Evolutionary conservation across 768 basidiomycete species (phyloP).

Genomic region (Suillus spraguei): DNA sequence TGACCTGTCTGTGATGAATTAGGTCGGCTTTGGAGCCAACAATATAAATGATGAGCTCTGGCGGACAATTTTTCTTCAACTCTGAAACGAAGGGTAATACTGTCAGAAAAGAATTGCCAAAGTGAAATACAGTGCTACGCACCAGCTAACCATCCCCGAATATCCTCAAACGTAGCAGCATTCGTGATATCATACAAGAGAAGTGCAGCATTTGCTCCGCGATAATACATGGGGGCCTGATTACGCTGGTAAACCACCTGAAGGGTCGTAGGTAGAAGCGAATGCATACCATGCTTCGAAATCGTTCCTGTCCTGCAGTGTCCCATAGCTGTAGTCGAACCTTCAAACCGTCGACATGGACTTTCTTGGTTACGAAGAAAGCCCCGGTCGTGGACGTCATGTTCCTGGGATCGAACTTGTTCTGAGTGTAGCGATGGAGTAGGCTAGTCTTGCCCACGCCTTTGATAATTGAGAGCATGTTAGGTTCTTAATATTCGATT

Average conservation of each 20-base stretch:
- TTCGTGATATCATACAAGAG: slow-evolving; percentile 96
- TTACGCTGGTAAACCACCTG: slow-evolving; percentile 18
- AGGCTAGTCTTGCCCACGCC: slow-evolving; percentile 94
- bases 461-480: slow-evolving; percentile 31
- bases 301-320: slow-evolving; percentile 92
- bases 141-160: slow-evolving; percentile 92
- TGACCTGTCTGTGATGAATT: slow-evolving; percentile 69
- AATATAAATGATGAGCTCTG: slow-evolving; percentile 91
- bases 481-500: slow-evolving; percentile 12
- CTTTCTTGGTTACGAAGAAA: slow-evolving; percentile 93
- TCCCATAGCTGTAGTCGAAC: slow-evolving; percentile 92
- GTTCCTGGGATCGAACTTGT: slow-evolving; percentile 87
- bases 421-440: slow-evolving; percentile 86
- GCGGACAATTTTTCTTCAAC: slow-evolving; percentile 85
- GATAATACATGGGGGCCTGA: slow-evolving; percentile 96
- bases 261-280: slow-evolving; percentile 5
- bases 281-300: slow-evolving; percentile 78
- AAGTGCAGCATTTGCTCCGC: slow-evolving; percentile 92
- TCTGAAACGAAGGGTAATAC: slow-evolving; percentile 47
- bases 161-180: slow-evolving; percentile 83
- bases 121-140: slow-evolving; percentile 22
- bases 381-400: slow-evolving; percentile 91
- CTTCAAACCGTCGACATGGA: slow-evolving; percentile 80
- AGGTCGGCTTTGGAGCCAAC: slow-evolving; percentile 94
- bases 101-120: slow-evolving; percentile 2